Base-by-base conservation (phyloP, 352 stramenopile genomes). In the Globisporangium yorkense region DNA sequence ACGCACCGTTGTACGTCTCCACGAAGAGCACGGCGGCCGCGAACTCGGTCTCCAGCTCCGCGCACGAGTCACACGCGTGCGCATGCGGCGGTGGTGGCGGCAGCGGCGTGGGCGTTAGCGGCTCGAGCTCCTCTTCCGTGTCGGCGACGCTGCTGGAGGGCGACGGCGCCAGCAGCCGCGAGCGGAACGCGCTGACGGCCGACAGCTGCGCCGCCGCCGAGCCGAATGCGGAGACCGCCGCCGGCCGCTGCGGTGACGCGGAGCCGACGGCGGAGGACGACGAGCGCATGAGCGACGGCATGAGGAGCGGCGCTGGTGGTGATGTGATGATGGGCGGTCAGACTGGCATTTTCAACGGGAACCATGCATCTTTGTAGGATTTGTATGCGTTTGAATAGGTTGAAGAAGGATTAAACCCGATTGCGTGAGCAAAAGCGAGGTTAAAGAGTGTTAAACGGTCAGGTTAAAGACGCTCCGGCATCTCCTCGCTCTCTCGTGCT, bases 21-120 rank as follows among this genome's bases (percentile, higher is more conserved):
- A 94, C 76, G 59, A 94, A 94, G 44, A 87, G 70, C 35, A 92
- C 77, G 9, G 79, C 84, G 6, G 68, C 79, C 1, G 75, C 74
- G 47, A 94, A 94, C 55, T 91, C 80, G 45, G 68, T 74, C 64
- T 94, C 81, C 16, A 94, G 51, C 31, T 84, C 75, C 7, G 63
- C 61, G 51, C 70, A 84, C 21, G 75, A 81, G 29, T 84, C 66
- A 47, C 75, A 84, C 13, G 62, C 67, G 44, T 71, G 65, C 8
- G 61, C 65, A 16, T 70, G 73, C 3, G 67, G 68, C 35, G 74
- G 75, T 12, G 76, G 75, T 12, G 76, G 60, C 29, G 71, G 68
- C 12, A 41, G 75, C 15, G 77, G 60, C 33, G 71, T 70, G 37
- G 65, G 50, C 55, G 54, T 65, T 52, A 44, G 64, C 61, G 59